Conservation (phyloP, 1,139 yeast species). For the Scheffersomyces quercinus region DNA sequence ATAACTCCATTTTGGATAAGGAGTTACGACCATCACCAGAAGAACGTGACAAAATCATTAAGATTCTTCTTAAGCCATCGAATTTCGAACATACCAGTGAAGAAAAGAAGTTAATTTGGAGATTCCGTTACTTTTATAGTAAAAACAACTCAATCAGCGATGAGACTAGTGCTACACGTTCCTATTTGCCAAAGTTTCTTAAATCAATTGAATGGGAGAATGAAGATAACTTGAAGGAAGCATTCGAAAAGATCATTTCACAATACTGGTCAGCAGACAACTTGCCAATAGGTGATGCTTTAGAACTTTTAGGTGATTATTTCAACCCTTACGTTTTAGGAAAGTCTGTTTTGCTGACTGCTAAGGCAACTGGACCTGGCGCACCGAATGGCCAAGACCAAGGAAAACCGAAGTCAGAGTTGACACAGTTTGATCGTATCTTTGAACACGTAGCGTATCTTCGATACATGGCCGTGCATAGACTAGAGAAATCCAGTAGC, state of each 20-base stretch:
- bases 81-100: slow-evolving; percentile 77
- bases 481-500: slow-evolving; percentile 76
- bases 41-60: slow-evolving; percentile 69
- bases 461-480: slow-evolving; percentile 83
- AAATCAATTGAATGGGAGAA: slow-evolving; percentile 90
- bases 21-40: slow-evolving; percentile 89
- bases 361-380: background rate
- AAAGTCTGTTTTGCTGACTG: background rate
- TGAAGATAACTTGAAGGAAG: slow-evolving; percentile 76
- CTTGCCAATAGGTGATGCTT: slow-evolving; percentile 88
- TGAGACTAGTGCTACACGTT: slow-evolving; percentile 32
- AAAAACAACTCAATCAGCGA: slow-evolving; percentile 46
- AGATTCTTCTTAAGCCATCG: slow-evolving; percentile 75
- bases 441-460: slow-evolving; percentile 42
- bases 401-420: slow-evolving; percentile 24
- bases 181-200: slow-evolving; percentile 79
- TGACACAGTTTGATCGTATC: slow-evolving; percentile 31
- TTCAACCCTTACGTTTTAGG: slow-evolving; percentile 47
- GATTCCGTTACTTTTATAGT: slow-evolving; percentile 81
- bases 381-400: background rate
- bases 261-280: slow-evolving; percentile 57
- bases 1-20: slow-evolving; percentile 73
- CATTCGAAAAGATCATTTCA: slow-evolving; percentile 56
- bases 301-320: slow-evolving; percentile 79
- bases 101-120: slow-evolving; percentile 90